Conservation (phyloP, 2,329 filamentous ascomycete species). For the Fusarium stilboides region DNA sequence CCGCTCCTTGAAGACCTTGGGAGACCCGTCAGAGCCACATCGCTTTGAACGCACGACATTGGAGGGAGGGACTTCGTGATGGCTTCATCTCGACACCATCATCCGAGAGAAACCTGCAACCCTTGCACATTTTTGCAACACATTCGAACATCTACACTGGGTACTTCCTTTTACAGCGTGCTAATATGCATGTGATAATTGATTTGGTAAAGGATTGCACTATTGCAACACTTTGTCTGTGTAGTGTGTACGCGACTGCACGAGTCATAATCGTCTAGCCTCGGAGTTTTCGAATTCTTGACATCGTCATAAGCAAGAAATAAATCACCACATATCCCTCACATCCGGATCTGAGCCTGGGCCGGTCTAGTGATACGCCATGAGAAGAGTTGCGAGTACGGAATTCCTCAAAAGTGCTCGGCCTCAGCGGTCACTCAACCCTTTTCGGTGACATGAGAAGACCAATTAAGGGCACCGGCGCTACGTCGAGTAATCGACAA, state of each 20-base stretch:
- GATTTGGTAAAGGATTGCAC: conserved; percentile 21
- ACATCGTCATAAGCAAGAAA: conserved; percentile 35
- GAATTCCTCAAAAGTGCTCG: conserved; percentile 41
- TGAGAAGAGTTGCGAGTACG: conserved; percentile 32
- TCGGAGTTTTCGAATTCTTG: conserved; percentile 41
- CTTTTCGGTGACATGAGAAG: conserved; percentile 35
- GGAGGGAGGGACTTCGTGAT: conserved; percentile 35
- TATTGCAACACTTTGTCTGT: conserved; percentile 19
- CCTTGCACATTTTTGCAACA: conserved; percentile 11
- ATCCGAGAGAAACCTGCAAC: not conserved
- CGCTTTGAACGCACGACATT: conserved; percentile 29
- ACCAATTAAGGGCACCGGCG: conserved; percentile 37
- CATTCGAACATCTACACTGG: not conserved
- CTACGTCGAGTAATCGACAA: conserved; percentile 30
- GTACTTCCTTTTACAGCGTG: conserved; percentile 9
- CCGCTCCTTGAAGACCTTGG: conserved; percentile 40
- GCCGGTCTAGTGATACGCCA: conserved; percentile 42
- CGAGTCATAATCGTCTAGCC: conserved; percentile 49
- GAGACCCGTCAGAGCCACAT: conserved; percentile 45
- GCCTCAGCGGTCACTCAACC: conserved; percentile 26
- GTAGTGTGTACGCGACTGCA: conserved; percentile 30
- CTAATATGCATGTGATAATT: not conserved
- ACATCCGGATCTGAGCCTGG: conserved; percentile 27
- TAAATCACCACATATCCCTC: conserved; percentile 33
- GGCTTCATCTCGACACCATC: conserved; percentile 41